Evolutionary conservation across 2,329 filamentous ascomycete genomes (phyloP).

Genomic region (Reticulascus tulasneorum): DNA sequence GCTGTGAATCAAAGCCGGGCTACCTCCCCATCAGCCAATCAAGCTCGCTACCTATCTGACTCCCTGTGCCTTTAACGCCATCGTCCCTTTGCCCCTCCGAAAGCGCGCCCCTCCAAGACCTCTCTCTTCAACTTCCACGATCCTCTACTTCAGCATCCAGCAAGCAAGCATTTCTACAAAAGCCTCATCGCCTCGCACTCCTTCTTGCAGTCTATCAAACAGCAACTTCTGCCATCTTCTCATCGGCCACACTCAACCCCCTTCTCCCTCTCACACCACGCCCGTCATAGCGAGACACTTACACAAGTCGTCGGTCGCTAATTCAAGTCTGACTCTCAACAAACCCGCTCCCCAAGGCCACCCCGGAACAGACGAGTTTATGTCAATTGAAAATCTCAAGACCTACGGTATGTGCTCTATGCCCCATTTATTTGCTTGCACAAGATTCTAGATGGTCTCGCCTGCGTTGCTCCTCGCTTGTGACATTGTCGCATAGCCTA

Average conservation of each 20-base stretch:
- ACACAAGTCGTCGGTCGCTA: constrained; percentile 49
- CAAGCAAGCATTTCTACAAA: too few relatives aligned
- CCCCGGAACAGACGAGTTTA: constrained; percentile 77
- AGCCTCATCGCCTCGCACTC: too few relatives aligned
- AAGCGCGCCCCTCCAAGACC: constrained; percentile 1
- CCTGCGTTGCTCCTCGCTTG: neutral
- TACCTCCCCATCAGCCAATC: too few relatives aligned
- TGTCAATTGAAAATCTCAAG: constrained; percentile 99
- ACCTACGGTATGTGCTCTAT: constrained; percentile 69
- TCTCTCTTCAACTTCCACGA: neutral
- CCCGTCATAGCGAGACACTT: constrained; percentile 41
- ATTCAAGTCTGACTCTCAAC: constrained; percentile 30
- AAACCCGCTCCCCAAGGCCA: constrained; percentile 52
- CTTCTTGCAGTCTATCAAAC: neutral
- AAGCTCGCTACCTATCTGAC: neutral
- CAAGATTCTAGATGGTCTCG: neutral
- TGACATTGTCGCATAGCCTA: neutral
- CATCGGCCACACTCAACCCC: neutral
- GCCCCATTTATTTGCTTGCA: neutral
- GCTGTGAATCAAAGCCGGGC: too few relatives aligned
- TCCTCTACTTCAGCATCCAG: neutral
- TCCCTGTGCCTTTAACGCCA: neutral
- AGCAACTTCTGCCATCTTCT: neutral
- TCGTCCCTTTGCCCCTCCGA: constrained; percentile 1
- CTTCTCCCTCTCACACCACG: neutral